Evolutionary conservation across 2,329 filamentous ascomycete genomes (phyloP).

Genomic region (Verticillium albo-atrum): DNA sequence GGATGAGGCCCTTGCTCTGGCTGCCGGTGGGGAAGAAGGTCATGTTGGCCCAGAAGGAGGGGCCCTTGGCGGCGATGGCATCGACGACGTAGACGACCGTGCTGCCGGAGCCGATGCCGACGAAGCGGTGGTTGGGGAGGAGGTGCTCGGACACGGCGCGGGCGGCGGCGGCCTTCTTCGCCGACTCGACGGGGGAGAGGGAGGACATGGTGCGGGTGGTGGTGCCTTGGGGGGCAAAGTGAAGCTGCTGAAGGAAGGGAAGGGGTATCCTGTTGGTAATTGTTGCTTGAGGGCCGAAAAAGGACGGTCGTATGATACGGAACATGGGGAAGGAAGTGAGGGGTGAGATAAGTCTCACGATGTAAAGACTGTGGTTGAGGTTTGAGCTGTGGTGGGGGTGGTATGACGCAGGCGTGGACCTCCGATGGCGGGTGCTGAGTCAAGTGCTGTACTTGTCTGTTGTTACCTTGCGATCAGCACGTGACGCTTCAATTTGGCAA

Average conservation of each 20-base stretch:
- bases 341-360: background rate
- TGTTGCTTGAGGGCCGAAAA: background rate
- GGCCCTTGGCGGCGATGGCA: conserved; percentile 63
- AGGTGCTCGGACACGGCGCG: conserved; percentile 73
- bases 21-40: conserved; percentile 89
- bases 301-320: background rate
- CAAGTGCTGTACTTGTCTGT: background rate
- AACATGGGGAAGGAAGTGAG: background rate
- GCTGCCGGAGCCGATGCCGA: conserved; percentile 78
- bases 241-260: background rate
- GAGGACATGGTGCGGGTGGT: background rate
- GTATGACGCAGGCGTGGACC: background rate
- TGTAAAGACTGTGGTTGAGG: background rate
- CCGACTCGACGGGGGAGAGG: conserved; percentile 55
- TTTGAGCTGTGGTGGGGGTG: background rate
- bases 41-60: conserved; percentile 55
- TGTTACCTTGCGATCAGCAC: background rate
- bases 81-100: conserved; percentile 84
- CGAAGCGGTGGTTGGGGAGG: conserved; percentile 52
- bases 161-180: conserved; percentile 71
- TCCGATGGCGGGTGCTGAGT: background rate
- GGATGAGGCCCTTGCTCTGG: conserved; percentile 84
- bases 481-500: too few species aligned
- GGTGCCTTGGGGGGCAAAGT: background rate
- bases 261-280: background rate